phyloP scores from a whole-genome alignment of 306 rosid species.

The Dalbergia cochinchinensis region DNA sequence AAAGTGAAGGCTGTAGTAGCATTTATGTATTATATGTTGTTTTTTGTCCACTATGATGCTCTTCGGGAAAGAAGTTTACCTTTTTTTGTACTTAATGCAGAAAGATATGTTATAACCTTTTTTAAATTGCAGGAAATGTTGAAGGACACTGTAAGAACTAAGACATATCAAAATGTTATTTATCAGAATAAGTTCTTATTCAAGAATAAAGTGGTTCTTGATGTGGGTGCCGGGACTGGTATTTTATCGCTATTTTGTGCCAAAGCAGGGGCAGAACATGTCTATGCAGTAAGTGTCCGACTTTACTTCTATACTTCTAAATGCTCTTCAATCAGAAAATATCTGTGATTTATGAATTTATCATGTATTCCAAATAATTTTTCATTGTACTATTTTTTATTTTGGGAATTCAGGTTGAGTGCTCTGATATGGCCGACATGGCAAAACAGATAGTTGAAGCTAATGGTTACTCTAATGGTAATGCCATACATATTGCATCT shows the following conservation, averaged over 20 bases:
- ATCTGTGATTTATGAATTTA: not conserved
- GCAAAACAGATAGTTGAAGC: slow-evolving; percentile 92
- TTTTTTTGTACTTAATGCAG: not conserved
- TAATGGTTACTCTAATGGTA: slow-evolving; percentile 86
- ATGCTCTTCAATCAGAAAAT: not conserved
- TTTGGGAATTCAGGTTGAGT: slow-evolving; percentile 74
- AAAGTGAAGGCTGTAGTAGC: not conserved
- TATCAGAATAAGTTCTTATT: slow-evolving; percentile 90
- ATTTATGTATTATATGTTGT: not conserved
- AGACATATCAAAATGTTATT: slow-evolving; percentile 94
- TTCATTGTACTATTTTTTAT: slow-evolving; percentile 9
- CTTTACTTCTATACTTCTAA: not conserved
- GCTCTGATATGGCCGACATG: slow-evolving; percentile 98
- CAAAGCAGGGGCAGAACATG: slow-evolving; percentile 94
- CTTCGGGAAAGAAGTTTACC: not conserved
- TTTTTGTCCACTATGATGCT: not conserved
- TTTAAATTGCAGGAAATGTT: slow-evolving; percentile 85
- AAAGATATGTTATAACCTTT: slow-evolving; percentile 22
- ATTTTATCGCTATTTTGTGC: slow-evolving; percentile 97
- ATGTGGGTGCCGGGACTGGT: slow-evolving; percentile 99
- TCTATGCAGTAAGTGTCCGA: slow-evolving; percentile 75
- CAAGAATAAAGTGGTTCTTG: slow-evolving; percentile 93
- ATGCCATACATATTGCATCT: slow-evolving; percentile 32
- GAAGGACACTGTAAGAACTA: slow-evolving; percentile 95
- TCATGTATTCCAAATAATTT: not conserved